Conservation (phyloP, 1,284 basidiomycete genomes). For the Mycosarcoma mackinlayi region DNA sequence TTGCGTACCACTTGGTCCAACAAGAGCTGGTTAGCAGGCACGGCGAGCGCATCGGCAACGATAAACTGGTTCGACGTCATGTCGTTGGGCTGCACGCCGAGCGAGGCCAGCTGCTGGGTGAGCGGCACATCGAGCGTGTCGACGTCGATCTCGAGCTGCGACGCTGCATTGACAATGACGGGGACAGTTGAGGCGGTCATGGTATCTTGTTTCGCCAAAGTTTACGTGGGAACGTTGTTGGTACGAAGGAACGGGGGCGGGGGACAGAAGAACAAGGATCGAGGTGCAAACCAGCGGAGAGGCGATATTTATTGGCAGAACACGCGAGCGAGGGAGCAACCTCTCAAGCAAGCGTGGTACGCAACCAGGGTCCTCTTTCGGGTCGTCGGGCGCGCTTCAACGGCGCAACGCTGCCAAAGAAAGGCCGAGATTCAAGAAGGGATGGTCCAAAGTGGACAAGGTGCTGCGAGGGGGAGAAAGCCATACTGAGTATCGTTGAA, state of each 20-base stretch:
- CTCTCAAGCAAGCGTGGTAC: too few species aligned
- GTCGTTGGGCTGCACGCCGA: slow-evolving; percentile 40
- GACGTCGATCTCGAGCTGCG: slow-evolving; percentile 45
- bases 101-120: slow-evolving; percentile 28
- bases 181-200: slow-evolving; percentile 38
- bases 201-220: too few species aligned
- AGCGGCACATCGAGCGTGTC: slow-evolving; percentile 32
- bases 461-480: too few species aligned
- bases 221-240: too few species aligned
- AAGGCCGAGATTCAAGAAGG: too few species aligned
- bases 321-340: too few species aligned
- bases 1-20: slow-evolving; percentile 27
- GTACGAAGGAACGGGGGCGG: background rate
- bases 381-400: too few species aligned
- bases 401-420: too few species aligned
- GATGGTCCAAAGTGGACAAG: too few species aligned
- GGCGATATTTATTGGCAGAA: background rate
- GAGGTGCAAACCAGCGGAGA: too few species aligned
- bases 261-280: background rate
- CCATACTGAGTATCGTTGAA: background rate
- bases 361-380: slow-evolving; percentile 6
- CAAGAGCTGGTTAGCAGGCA: slow-evolving; percentile 11
- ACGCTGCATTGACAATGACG: slow-evolving; percentile 29
- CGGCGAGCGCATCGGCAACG: slow-evolving; percentile 31
- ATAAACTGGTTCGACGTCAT: slow-evolving; percentile 50